Evolutionary conservation across 83 land plant genomes (phyloP).

Genomic region (Picea abies): DNA sequence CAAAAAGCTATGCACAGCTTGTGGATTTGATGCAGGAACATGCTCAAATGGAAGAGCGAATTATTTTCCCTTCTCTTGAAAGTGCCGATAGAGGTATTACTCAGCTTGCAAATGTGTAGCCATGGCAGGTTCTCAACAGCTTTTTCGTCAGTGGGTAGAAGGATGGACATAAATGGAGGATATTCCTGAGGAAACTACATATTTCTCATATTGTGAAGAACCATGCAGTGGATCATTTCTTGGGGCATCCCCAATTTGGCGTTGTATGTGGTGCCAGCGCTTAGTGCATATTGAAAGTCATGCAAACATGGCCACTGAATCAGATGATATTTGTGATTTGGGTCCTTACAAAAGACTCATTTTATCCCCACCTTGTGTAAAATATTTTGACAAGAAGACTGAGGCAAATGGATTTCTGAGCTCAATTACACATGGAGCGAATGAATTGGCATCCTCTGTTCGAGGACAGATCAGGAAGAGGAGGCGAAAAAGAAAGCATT

Average conservation of each 20-base stretch:
- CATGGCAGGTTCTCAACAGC: constrained; percentile 57
- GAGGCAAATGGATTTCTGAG: constrained; percentile 50
- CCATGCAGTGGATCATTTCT: constrained; percentile 81
- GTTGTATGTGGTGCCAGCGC: constrained; percentile 88
- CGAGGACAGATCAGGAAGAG: constrained; percentile 59
- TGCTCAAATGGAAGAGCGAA: too few species aligned
- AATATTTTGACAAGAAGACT: constrained; percentile 32
- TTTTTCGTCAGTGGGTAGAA: constrained; percentile 85
- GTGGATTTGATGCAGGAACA: too few species aligned
- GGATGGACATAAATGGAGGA: constrained; percentile 80
- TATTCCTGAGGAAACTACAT: constrained; percentile 67
- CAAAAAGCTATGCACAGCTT: too few species aligned
- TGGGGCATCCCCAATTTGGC: constrained; percentile 84
- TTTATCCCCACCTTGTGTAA: constrained; percentile 79
- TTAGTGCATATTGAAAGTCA: constrained; percentile 83
- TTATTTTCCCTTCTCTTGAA: too few species aligned
- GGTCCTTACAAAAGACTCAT: constrained; percentile 72
- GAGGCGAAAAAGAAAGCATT: constrained; percentile 52
- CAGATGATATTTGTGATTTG: constrained; percentile 80
- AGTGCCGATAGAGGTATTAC: too few species aligned
- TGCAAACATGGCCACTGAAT: constrained; percentile 44
- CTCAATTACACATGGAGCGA: constrained; percentile 79
- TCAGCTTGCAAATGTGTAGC: constrained; percentile 76
- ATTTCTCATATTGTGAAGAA: constrained; percentile 83
- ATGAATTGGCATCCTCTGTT: constrained; percentile 71